These are phyloP conservation scores for Camelina neglecta DNA, from an alignment of 345 rosid species.

Conservation along the genomic window DNA sequence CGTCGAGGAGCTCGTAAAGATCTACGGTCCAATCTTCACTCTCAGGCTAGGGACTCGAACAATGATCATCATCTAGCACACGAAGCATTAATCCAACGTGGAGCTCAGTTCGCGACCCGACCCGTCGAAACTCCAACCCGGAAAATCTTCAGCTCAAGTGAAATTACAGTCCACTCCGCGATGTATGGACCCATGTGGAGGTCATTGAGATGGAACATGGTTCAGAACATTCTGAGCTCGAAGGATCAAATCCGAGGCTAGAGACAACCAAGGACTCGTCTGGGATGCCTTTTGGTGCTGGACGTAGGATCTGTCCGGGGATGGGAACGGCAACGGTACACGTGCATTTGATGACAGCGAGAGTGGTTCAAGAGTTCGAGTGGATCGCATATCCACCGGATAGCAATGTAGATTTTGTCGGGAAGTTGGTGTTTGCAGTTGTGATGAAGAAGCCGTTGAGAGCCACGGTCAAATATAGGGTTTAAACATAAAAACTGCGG, in stretches of 20 bases:
- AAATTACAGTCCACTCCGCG: conserved; percentile 82
- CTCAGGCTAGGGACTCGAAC: conserved; percentile 76
- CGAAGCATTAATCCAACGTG: conserved; percentile 67
- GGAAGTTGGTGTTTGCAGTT: conserved; percentile 74
- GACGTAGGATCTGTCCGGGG: conserved; percentile 84
- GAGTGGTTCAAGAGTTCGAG: conserved; percentile 89
- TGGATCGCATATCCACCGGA: conserved; percentile 59
- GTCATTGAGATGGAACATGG: conserved; percentile 53
- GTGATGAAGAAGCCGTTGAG: conserved; percentile 74
- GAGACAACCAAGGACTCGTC: conserved; percentile 56
- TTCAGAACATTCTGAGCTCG: conserved; percentile 59
- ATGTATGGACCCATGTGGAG: conserved; percentile 81
- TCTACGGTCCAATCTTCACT: conserved; percentile 72
- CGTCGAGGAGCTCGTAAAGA: conserved; percentile 50
- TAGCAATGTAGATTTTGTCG: conserved; percentile 56
- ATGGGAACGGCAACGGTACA: conserved; percentile 71
- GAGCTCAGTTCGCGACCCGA: conserved; percentile 61
- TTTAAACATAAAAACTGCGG: conserved; percentile 28
- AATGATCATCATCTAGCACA: conserved; percentile 67
- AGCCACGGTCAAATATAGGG: conserved; percentile 63
- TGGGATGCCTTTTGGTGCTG: conserved; percentile 82
- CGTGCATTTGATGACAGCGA: conserved; percentile 64
- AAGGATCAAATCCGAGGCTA: conserved; percentile 55
- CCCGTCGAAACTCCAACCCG: conserved; percentile 83
- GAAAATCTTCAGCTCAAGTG: conserved; percentile 74